Base-by-base conservation (phyloP, 108 stramenopile species). In the Skeletonema potamos region DNA sequence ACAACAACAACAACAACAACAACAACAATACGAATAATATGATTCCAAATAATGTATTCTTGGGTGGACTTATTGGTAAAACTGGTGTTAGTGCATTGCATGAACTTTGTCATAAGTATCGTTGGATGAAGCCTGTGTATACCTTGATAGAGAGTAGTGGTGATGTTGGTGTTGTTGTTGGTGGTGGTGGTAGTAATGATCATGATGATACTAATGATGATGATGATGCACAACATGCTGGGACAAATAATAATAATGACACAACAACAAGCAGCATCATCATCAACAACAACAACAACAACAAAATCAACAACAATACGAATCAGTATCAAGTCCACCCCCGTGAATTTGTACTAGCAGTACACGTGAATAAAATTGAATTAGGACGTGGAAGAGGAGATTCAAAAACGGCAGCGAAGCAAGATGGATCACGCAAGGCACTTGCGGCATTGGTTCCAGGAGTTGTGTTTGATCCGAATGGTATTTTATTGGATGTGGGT, bases 21-120 rank as follows among this genome's bases (percentile, higher is more conserved):
- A 2, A 4, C 32, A 43, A 43, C 10, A 11, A 32, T 8, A n/a
- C 27, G 13, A 61, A 44, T 41, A 15, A n/a, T 41, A 6, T 1
- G 3, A 41, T 4, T 41, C 2, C 39, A 41, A 36, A n/a, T n/a
- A 13, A 41, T n/a, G 48, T 72, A 15, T 64, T 79, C 36, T 66
- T 79, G 13, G 78, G 78, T 24, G 71, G 71, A 34, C 75, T 92
- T 13, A 61, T 90, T 51, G 93, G 92, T 18, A 94, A 91, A 58
- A 91, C 90, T 15, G 89, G 86, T 13, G 79, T 87, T 11, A 74
- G 84, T 63, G 93, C 93, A 5, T 59, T 94, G 29, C 87, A 91
- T 60, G 93, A 91, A 83, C 88, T 89, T 69, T 91, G 90, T 64
- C 82, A 73, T 44, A 90, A 91, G 64, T 84, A 89, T 76, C 84